Evolutionary conservation across 202 grass and related monocot species (phyloP).

Genomic region (Zoysia matrella): DNA sequence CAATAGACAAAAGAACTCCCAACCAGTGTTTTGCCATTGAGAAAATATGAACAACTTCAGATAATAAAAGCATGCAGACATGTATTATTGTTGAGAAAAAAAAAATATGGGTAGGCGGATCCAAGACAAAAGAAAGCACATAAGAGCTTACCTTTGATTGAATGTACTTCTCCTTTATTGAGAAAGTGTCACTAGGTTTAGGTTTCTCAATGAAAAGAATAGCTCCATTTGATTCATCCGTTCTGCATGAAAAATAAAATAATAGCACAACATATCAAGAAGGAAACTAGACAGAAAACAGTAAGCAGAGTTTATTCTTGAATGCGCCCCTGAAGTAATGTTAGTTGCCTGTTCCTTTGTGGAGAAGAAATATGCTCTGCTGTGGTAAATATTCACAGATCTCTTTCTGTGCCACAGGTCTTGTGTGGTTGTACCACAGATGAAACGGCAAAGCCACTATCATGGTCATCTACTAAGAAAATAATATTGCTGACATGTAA

Average conservation of each 20-base stretch:
- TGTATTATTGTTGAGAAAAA: constrained; percentile 31
- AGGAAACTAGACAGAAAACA: constrained; percentile 37
- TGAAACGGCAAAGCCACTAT: constrained; percentile 25
- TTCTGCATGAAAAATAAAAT: constrained; percentile 58
- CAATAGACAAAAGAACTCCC: not conserved
- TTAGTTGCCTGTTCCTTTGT: not conserved
- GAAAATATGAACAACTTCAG: constrained; percentile 28
- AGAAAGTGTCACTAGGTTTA: constrained; percentile 75
- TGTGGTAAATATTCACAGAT: constrained; percentile 2
- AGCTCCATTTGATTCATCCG: constrained; percentile 57
- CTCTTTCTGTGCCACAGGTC: not conserved
- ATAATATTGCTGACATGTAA: constrained; percentile 6
- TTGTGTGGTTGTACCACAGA: not conserved
- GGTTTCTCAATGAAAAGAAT: constrained; percentile 78
- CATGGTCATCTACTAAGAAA: not conserved
- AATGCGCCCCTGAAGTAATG: not conserved
- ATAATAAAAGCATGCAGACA: constrained; percentile 12
- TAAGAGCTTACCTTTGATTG: constrained; percentile 77
- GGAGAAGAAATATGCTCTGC: constrained; percentile 3
- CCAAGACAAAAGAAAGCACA: constrained; percentile 8
- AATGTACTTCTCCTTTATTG: constrained; percentile 96
- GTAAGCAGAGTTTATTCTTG: not conserved
- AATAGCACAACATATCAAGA: constrained; percentile 34
- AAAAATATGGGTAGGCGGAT: constrained; percentile 6
- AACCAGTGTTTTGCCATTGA: constrained; percentile 11